These are phyloP conservation scores for Marasmius tenuissimus DNA, from an alignment of 1,284 basidiomycete species.

Conservation along the genomic window DNA sequence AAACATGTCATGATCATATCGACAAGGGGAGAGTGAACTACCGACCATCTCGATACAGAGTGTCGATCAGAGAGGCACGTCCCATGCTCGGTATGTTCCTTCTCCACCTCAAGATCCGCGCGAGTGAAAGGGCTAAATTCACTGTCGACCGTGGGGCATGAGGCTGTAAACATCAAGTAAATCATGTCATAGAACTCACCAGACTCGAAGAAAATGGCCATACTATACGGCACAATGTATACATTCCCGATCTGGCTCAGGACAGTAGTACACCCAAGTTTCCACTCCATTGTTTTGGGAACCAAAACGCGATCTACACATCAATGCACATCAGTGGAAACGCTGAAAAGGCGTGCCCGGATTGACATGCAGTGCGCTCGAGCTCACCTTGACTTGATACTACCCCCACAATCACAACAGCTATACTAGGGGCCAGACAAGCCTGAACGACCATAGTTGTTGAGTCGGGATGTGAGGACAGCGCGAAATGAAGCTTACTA, in stretches of 20 bases:
- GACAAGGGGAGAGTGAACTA: neutral
- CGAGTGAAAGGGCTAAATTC: neutral
- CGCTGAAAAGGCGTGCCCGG: neutral
- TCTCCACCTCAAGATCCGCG: neutral
- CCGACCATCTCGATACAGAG: neutral
- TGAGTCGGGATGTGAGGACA: neutral
- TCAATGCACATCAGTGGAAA: neutral
- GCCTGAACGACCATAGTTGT: neutral
- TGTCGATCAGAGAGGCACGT: neutral
- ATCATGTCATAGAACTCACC: neutral
- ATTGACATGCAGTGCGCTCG: neutral
- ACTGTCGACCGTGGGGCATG: neutral
- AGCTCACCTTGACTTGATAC: neutral
- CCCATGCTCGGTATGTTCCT: neutral
- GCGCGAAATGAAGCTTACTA: neutral
- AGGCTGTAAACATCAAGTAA: no score
- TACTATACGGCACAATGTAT: neutral
- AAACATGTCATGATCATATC: neutral
- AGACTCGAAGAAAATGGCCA: neutral
- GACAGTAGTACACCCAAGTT: neutral
- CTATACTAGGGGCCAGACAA: neutral
- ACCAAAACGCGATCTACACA: neutral
- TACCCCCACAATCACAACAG: neutral
- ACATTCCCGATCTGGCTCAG: conserved; percentile 2
- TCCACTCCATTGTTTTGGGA: neutral